These are phyloP conservation scores for Termitomyces sp. DNA, from an alignment of 1,284 basidiomycete genomes.

Conservation along the genomic window DNA sequence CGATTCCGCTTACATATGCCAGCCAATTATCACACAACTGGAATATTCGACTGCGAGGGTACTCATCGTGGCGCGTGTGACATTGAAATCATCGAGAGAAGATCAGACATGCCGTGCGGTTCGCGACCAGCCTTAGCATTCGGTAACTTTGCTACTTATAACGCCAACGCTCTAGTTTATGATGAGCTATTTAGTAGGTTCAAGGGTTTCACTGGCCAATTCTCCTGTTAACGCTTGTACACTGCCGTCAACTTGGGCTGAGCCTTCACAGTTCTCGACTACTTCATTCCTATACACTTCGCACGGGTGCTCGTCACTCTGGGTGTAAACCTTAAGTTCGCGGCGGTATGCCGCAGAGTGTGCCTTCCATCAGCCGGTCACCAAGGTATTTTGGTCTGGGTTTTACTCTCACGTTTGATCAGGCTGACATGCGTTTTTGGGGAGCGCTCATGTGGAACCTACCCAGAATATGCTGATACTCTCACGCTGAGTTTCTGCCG, in stretches of 20 bases:
- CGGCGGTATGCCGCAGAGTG: neutral
- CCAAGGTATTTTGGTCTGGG: neutral
- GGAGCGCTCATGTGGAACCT: neutral
- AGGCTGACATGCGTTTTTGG: neutral
- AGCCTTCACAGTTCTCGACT: neutral
- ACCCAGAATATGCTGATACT: neutral
- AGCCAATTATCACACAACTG: neutral
- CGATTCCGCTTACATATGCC: no score
- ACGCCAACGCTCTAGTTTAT: neutral
- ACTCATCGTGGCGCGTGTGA: constrained; percentile 15
- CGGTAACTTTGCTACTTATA: neutral
- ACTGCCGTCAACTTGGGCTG: neutral
- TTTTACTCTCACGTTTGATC: neutral
- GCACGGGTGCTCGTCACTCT: neutral
- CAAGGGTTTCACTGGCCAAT: neutral
- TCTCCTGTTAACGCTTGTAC: neutral
- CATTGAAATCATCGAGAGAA: neutral
- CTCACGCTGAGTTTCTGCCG: neutral
- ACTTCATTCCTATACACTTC: no score
- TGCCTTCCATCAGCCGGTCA: neutral
- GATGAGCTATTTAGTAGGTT: neutral
- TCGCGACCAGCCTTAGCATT: neutral
- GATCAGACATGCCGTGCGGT: neutral
- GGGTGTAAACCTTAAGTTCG: neutral
- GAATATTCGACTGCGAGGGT: constrained; percentile 12